Evolutionary conservation across 73 alveolate genomes (phyloP).

Genomic region (Blepharisma stoltei): DNA sequence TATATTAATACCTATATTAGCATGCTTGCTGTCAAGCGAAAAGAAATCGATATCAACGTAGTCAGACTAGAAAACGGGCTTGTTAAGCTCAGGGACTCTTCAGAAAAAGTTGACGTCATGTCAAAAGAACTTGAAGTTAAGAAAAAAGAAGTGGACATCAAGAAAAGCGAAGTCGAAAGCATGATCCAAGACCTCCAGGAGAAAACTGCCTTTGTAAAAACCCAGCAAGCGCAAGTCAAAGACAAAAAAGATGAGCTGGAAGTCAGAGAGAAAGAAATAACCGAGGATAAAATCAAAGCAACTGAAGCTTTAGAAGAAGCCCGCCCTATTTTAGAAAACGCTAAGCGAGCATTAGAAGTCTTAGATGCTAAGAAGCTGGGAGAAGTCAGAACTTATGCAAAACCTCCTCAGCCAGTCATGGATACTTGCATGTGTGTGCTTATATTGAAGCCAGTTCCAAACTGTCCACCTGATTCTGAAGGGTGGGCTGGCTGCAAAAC

Average conservation of each 20-base stretch:
- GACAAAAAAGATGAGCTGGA: slow-evolving; percentile 69
- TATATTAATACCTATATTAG: slow-evolving; percentile 82
- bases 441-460: slow-evolving; percentile 52
- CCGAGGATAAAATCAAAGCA: slow-evolving; percentile 70
- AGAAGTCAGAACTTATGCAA: slow-evolving; percentile 54
- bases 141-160: slow-evolving; percentile 72
- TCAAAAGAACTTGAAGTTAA: slow-evolving; percentile 67
- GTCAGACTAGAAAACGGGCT: slow-evolving; percentile 90
- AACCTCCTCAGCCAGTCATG: slow-evolving; percentile 70
- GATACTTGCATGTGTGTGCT: slow-evolving; percentile 65
- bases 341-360: slow-evolving; percentile 50
- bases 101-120: slow-evolving; percentile 84
- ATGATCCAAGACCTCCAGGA: slow-evolving; percentile 71
- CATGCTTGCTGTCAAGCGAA: slow-evolving; percentile 70
- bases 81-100: slow-evolving; percentile 87
- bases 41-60: slow-evolving; percentile 72
- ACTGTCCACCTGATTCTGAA: slow-evolving; percentile 55
- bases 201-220: slow-evolving; percentile 67
- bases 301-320: slow-evolving; percentile 72
- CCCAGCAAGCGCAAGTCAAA: slow-evolving; percentile 64
- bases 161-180: slow-evolving; percentile 65
- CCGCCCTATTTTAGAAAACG: slow-evolving; percentile 73
- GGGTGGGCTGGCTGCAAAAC: slow-evolving; percentile 76
- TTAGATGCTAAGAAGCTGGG: slow-evolving; percentile 54
- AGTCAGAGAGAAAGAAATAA: slow-evolving; percentile 56